phyloP scores from a whole-genome alignment of 1,139 yeast species.

The Hanseniaspora sp. region DNA sequence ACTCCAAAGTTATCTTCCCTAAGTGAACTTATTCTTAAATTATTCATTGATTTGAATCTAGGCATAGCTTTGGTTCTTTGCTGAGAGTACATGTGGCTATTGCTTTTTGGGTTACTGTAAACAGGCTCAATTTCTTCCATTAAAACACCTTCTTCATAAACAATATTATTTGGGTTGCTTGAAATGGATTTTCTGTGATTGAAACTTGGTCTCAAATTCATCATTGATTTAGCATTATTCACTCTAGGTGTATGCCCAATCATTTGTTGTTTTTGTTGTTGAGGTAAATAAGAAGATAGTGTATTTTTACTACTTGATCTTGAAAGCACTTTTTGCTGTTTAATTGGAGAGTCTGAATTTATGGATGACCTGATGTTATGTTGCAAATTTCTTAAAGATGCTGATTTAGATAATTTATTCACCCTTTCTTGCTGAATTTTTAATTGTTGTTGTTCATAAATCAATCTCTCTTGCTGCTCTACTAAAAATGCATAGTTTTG shows the following conservation, averaged over 20 bases:
- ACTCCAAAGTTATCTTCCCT: not conserved
- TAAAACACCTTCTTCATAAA: not conserved
- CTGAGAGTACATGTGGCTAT: not conserved
- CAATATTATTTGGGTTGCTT: not conserved
- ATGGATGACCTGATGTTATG: not conserved
- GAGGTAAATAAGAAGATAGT: not conserved
- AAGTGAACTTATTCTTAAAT: not conserved
- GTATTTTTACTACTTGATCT: conserved; percentile 12
- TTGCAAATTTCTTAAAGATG: conserved; percentile 13
- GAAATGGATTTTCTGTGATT: conserved; percentile 1
- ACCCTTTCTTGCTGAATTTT: conserved; percentile 6
- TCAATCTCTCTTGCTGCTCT: conserved; percentile 5
- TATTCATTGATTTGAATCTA: conserved; percentile 12
- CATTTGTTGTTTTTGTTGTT: not conserved
- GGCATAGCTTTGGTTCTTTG: conserved; percentile 4
- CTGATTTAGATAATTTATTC: conserved; percentile 7
- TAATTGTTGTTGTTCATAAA: conserved; percentile 5
- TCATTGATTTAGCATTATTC: conserved; percentile 10
- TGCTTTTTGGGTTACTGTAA: not conserved
- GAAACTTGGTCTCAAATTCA: conserved; percentile 5
- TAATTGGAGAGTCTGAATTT: not conserved
- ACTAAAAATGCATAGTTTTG: conserved; percentile 2
- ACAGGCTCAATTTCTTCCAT: not conserved
- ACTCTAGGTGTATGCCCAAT: not conserved
- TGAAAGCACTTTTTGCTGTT: conserved; percentile 1